A percentile compares a stretch with the other conserved stretches of the same genome.
Conservation (phyloP, 345 rosid species). For the Lepidium aucheri region DNA sequence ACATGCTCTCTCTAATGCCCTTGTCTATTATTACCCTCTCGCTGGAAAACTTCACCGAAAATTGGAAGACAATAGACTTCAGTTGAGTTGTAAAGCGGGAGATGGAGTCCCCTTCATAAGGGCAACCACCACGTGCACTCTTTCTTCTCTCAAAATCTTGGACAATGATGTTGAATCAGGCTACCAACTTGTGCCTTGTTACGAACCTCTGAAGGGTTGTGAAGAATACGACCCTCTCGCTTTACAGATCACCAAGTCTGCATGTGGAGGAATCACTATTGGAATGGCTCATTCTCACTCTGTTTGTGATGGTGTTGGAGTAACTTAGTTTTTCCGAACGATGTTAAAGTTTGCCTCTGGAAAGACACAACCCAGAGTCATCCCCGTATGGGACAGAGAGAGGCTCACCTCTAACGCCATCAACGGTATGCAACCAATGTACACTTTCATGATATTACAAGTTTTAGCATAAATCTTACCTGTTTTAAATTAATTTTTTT, state of each 20-base stretch:
- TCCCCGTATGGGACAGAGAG: slow-evolving; percentile 48
- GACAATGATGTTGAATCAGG: slow-evolving; percentile 12
- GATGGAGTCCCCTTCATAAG: slow-evolving; percentile 48
- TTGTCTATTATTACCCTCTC: slow-evolving; percentile 15
- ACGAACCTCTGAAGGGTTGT: not conserved
- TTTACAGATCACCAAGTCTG: slow-evolving; percentile 39
- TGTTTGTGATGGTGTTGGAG: slow-evolving; percentile 40
- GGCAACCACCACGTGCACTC: slow-evolving; percentile 30
- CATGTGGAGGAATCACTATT: slow-evolving; percentile 46
- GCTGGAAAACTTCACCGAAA: no score
- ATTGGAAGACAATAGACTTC: slow-evolving; percentile 30
- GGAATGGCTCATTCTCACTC: slow-evolving; percentile 43
- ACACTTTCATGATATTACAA: not conserved
- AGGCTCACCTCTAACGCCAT: slow-evolving; percentile 7
- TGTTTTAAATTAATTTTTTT: no score
- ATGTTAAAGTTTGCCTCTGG: slow-evolving; percentile 33
- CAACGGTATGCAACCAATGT: not conserved
- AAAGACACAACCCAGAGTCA: slow-evolving; percentile 26
- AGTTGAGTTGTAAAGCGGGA: slow-evolving; percentile 22
- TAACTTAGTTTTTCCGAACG: slow-evolving; percentile 31
- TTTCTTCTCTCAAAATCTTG: slow-evolving; percentile 30
- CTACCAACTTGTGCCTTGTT: slow-evolving; percentile 20
- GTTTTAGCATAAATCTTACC: not conserved
- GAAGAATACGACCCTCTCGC: slow-evolving; percentile 6
- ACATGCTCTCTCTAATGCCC: slow-evolving; percentile 35